Percentiles rank a stretch among this genome's conserved stretches.
Conservation (phyloP, 1,284 basidiomycete species). For the Ustilago bromivora region DNA sequence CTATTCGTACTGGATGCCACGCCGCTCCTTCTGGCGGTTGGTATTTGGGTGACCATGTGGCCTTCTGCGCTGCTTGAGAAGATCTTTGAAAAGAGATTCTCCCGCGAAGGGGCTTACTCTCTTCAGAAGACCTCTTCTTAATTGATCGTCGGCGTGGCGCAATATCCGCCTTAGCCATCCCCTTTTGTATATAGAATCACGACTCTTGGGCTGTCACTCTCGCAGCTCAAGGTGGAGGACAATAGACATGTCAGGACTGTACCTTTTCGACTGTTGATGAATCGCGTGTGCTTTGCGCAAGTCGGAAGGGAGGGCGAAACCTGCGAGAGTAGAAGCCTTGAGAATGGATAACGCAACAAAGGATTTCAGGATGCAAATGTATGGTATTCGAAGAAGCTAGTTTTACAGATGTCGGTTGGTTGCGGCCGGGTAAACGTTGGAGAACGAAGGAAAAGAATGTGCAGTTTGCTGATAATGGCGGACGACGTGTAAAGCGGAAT, state of each 20-base stretch:
- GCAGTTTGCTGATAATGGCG: neutral
- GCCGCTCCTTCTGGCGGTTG: constrained; percentile 49
- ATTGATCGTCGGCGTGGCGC: neutral
- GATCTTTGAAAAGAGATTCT: constrained; percentile 29
- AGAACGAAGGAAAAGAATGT: neutral
- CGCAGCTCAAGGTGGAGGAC: neutral
- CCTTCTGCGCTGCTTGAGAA: constrained; percentile 37
- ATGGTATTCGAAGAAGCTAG: constrained; percentile 17
- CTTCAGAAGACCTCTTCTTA: constrained; percentile 18
- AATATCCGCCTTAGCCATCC: neutral
- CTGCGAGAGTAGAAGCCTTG: neutral
- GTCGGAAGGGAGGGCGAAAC: neutral
- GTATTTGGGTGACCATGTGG: constrained; percentile 51
- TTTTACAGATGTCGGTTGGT: constrained; percentile 27
- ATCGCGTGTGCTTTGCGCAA: neutral
- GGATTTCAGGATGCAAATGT: neutral
- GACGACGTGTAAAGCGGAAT: neutral
- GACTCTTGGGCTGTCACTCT: neutral
- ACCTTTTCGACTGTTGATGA: neutral
- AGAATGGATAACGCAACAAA: neutral
- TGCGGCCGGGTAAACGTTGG: constrained; percentile 4
- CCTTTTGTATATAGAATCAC: neutral
- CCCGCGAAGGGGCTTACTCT: neutral
- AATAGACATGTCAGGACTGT: neutral
- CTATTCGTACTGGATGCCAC: constrained; percentile 52